Evolutionary conservation across 2,329 filamentous ascomycete species (phyloP).

Genomic region (Emergomyces pasteurianus): DNA sequence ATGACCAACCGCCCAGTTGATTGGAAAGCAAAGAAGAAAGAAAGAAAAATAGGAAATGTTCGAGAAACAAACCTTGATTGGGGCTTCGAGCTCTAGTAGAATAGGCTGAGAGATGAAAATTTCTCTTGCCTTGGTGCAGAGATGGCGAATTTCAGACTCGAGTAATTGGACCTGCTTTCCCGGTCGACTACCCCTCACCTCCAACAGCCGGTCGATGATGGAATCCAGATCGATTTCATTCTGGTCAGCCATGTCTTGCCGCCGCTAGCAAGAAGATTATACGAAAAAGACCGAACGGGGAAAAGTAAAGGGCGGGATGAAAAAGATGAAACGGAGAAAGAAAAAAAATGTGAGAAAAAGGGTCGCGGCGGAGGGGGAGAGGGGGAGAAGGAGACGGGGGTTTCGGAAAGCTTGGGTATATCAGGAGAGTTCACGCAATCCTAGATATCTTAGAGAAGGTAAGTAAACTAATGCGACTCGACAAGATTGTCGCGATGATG

Average conservation of each 20-base stretch:
- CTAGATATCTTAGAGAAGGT: background rate
- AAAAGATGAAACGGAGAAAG: conserved; percentile 13
- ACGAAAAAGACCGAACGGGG: conserved; percentile 14
- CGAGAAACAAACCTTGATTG: conserved; percentile 71
- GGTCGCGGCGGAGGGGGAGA: conserved; percentile 11
- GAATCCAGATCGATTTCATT: conserved; percentile 97
- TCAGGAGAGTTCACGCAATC: background rate
- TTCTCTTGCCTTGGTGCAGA: conserved; percentile 97
- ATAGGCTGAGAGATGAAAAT: conserved; percentile 99
- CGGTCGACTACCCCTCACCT: conserved; percentile 93
- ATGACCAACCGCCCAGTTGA: background rate
- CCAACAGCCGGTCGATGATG: conserved; percentile 95
- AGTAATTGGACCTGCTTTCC: conserved; percentile 97
- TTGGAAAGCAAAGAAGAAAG: background rate
- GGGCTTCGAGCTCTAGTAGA: conserved; percentile 90
- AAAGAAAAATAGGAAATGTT: background rate
- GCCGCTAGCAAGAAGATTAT: conserved; percentile 18
- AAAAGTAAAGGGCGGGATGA: conserved; percentile 11
- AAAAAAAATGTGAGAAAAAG: conserved; percentile 17
- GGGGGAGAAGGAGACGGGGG: conserved; percentile 8
- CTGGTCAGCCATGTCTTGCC: conserved; percentile 56
- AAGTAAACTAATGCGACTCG: background rate
- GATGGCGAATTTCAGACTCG: conserved; percentile 89
- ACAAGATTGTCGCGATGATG: background rate
- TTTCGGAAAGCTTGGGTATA: background rate